Evolutionary conservation across 768 basidiomycete genomes (phyloP).

Genomic region (Pholiota molesta): DNA sequence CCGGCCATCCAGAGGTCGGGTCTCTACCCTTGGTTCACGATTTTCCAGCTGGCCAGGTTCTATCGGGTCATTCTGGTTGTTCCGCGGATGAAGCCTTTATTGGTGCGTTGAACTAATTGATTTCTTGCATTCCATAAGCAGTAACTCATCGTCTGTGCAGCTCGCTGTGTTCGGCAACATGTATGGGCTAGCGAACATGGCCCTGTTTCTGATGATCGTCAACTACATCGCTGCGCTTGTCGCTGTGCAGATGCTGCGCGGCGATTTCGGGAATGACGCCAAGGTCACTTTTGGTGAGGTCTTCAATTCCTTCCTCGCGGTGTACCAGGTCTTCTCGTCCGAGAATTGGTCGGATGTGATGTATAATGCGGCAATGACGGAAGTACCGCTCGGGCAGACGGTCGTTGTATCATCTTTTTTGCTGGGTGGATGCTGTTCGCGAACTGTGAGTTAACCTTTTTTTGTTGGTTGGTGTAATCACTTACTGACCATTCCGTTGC

Average conservation of each 20-base stretch:
- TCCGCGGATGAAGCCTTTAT: constrained; percentile 85
- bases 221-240: constrained; percentile 87
- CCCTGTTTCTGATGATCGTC: constrained; percentile 84
- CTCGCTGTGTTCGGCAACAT: constrained; percentile 90
- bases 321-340: constrained; percentile 90
- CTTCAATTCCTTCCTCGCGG: constrained; percentile 82
- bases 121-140: not conserved
- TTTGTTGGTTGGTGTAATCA: not conserved
- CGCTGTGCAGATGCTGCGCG: constrained; percentile 82
- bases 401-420: constrained; percentile 74
- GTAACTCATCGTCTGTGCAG: constrained; percentile 38
- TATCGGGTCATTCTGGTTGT: constrained; percentile 91
- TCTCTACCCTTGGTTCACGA: constrained; percentile 87
- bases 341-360: constrained; percentile 92
- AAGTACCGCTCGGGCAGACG: constrained; percentile 67
- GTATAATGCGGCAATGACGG: constrained; percentile 63
- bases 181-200: constrained; percentile 90
- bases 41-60: constrained; percentile 85
- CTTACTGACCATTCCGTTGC: too few relatives aligned
- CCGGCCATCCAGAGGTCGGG: constrained; percentile 67
- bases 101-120: constrained; percentile 51
- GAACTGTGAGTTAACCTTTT: constrained; percentile 65
- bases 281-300: constrained; percentile 80
- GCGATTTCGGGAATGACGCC: constrained; percentile 60
- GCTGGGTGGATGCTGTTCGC: constrained; percentile 88